A percentile compares a stretch with the other conserved stretches of the same genome.
Evolutionary conservation across 805 yeast genomes (phyloP).

Genomic region (Yamadazyma sp.): DNA sequence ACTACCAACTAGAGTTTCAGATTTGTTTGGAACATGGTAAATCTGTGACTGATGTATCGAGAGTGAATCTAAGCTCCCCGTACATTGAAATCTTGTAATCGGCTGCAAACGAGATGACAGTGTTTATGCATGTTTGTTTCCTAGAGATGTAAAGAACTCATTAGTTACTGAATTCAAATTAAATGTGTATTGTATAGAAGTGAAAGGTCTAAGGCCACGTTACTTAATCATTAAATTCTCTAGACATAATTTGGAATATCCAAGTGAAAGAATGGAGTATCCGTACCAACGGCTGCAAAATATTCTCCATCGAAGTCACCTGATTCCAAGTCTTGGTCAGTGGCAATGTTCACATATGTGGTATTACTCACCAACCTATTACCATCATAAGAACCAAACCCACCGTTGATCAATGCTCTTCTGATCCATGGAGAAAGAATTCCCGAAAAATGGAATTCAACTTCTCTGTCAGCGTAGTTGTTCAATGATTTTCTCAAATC

Average conservation of each 20-base stretch:
- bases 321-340: conserved; percentile 32
- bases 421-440: conserved; percentile 84
- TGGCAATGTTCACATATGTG: conserved; percentile 42
- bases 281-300: conserved; percentile 59
- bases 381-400: conserved; percentile 65
- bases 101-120: too few species aligned
- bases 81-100: too few species aligned
- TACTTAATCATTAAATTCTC: not conserved
- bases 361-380: conserved; percentile 37
- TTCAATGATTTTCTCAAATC: conserved; percentile 74
- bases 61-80: too few species aligned
- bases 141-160: too few species aligned
- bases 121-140: too few species aligned
- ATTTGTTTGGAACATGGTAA: too few species aligned
- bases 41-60: too few species aligned
- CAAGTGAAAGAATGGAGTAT: conserved; percentile 75
- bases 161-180: not conserved
- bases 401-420: conserved; percentile 69
- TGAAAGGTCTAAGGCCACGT: too few species aligned
- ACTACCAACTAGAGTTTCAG: too few species aligned
- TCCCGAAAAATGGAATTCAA: conserved; percentile 88
- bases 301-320: conserved; percentile 28
- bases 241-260: conserved; percentile 61
- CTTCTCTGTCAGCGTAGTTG: conserved; percentile 74
- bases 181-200: too few species aligned